Conservation (phyloP, 805 yeast species). For the Kodamaea neixiangensis region DNA sequence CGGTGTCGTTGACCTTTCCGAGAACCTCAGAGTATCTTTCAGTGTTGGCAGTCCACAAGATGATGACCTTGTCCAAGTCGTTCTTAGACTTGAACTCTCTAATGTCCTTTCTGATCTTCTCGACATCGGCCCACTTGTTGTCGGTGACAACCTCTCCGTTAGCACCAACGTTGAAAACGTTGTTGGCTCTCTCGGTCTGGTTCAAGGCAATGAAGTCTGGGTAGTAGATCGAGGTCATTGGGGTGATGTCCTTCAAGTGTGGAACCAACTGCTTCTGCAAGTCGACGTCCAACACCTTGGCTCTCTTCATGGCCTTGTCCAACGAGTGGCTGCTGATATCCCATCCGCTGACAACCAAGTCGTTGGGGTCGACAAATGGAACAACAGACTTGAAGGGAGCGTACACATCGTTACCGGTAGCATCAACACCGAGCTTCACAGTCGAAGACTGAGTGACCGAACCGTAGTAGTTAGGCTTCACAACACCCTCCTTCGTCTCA, state of each 20-base stretch:
- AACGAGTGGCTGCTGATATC: slow-evolving; percentile 77
- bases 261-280: slow-evolving; percentile 75
- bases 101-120: slow-evolving; percentile 81
- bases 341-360: slow-evolving; percentile 92
- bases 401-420: slow-evolving; percentile 78
- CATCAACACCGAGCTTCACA: slow-evolving; percentile 84
- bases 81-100: slow-evolving; percentile 71
- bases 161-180: slow-evolving; percentile 62
- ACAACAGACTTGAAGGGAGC: slow-evolving; percentile 89
- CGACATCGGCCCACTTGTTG: slow-evolving; percentile 88
- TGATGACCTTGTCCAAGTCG: slow-evolving; percentile 80
- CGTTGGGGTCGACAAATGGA: slow-evolving; percentile 89
- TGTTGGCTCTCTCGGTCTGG: slow-evolving; percentile 90
- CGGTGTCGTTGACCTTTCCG: slow-evolving; percentile 83
- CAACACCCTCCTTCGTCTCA: slow-evolving; percentile 77
- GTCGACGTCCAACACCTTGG: slow-evolving; percentile 83
- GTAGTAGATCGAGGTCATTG: slow-evolving; percentile 85
- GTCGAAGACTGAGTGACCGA: slow-evolving; percentile 94
- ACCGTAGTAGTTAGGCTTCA: slow-evolving; percentile 82
- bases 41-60: slow-evolving; percentile 97
- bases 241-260: slow-evolving; percentile 60
- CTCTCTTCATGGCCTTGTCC: slow-evolving; percentile 77
- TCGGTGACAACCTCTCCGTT: slow-evolving; percentile 52
- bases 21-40: slow-evolving; percentile 84
- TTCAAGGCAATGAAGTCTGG: slow-evolving; percentile 97